Percentiles rank a stretch among this genome's conserved stretches.
Conservation (phyloP, 805 yeast species). For the Metschnikowia corniflorae region DNA sequence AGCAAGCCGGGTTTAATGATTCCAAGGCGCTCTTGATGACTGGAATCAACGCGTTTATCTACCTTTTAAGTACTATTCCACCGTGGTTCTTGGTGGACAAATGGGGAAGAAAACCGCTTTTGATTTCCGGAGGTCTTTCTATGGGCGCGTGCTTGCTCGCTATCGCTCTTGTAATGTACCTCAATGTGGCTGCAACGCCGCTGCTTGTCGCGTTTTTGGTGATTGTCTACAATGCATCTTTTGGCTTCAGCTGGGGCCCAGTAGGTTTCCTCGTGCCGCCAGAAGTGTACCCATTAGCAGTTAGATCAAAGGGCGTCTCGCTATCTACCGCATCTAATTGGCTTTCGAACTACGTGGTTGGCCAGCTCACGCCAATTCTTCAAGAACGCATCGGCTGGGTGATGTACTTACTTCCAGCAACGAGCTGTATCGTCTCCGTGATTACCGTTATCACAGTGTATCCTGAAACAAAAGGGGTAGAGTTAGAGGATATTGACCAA, state of each 20-base stretch:
- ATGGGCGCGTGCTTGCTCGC: constrained; percentile 37
- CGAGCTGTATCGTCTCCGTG: constrained; percentile 34
- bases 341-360: constrained; percentile 44
- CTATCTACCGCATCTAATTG: constrained; percentile 44
- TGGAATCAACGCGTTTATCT: constrained; percentile 39
- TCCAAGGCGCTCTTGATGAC: constrained; percentile 43
- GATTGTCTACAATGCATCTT: constrained; percentile 39
- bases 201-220: constrained; percentile 39
- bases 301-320: constrained; percentile 43
- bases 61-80: constrained; percentile 38
- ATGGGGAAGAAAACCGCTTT: constrained; percentile 46
- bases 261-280: constrained; percentile 44
- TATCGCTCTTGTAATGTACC: constrained; percentile 33
- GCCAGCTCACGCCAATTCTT: constrained; percentile 42
- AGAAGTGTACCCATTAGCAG: constrained; percentile 42
- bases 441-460: constrained; percentile 33
- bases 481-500: constrained; percentile 40
- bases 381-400: constrained; percentile 40
- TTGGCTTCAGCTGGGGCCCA: constrained; percentile 48
- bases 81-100: constrained; percentile 45
- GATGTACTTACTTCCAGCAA: constrained; percentile 39
- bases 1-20: constrained; percentile 43
- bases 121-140: constrained; percentile 37
- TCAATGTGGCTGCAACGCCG: constrained; percentile 33
- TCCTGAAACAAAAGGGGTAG: constrained; percentile 45